Conservation (phyloP, 768 basidiomycete genomes). For the Kwoniella europaea region DNA sequence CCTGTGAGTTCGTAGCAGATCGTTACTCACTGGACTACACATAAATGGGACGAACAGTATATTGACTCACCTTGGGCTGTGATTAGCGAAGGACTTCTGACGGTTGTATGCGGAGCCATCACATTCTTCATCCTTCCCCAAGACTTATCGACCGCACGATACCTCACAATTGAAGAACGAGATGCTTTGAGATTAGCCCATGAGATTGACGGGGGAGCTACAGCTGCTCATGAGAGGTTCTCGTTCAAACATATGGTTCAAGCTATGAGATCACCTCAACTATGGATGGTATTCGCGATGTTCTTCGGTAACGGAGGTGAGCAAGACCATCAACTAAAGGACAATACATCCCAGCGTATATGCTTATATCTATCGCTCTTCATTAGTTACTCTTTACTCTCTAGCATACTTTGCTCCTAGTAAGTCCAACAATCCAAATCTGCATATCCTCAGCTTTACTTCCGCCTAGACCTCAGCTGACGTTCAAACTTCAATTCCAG, state of each 20-base stretch:
- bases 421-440: constrained; percentile 7
- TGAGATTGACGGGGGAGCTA: constrained; percentile 55
- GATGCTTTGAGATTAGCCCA: constrained; percentile 36
- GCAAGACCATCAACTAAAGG: neutral
- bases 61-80: neutral
- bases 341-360: neutral
- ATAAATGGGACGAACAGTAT: neutral
- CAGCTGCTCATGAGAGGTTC: constrained; percentile 42
- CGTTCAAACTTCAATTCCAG: constrained; percentile 2
- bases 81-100: constrained; percentile 67
- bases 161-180: constrained; percentile 62
- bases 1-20: constrained; percentile 17
- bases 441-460: too few relatives aligned
- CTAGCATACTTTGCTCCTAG: constrained; percentile 39
- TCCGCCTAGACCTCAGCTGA: neutral
- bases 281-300: constrained; percentile 33
- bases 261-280: constrained; percentile 29
- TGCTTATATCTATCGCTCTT: neutral
- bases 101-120: constrained; percentile 65
- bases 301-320: constrained; percentile 40
- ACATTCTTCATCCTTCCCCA: constrained; percentile 64
- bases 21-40: neutral
- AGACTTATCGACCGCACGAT: constrained; percentile 62
- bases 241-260: constrained; percentile 6
- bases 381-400: constrained; percentile 33